phyloP scores from a whole-genome alignment of 2,329 filamentous ascomycete species.

The Claviceps quebecensis region DNA sequence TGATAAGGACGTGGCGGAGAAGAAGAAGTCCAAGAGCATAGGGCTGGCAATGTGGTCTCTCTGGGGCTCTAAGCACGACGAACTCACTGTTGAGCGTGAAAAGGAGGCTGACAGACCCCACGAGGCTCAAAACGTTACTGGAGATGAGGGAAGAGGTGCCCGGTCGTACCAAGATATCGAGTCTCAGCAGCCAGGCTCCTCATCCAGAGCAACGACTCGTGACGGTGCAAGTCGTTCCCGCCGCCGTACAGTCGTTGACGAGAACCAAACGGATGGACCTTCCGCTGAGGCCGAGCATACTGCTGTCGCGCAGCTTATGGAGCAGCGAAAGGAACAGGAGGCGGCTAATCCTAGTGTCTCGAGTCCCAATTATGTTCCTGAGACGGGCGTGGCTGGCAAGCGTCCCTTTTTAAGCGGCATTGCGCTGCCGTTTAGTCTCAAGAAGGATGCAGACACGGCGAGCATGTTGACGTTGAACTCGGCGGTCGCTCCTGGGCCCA shows the following conservation, averaged over 20 bases:
- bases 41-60: slow-evolving; percentile 72
- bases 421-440: slow-evolving; percentile 59
- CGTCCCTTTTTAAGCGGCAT: slow-evolving; percentile 54
- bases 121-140: slow-evolving; percentile 18
- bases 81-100: slow-evolving; percentile 51
- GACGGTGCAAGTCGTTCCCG: slow-evolving; percentile 27
- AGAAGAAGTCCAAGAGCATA: slow-evolving; percentile 51
- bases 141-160: slow-evolving; percentile 29
- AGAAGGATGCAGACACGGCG: slow-evolving; percentile 48
- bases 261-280: slow-evolving; percentile 29
- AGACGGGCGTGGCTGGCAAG: slow-evolving; percentile 42
- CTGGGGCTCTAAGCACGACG: slow-evolving; percentile 83
- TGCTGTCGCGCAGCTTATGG: slow-evolving; percentile 28
- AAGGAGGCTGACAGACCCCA: slow-evolving; percentile 31
- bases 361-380: slow-evolving; percentile 27
- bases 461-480: slow-evolving; percentile 56
- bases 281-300: slow-evolving; percentile 23
- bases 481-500: slow-evolving; percentile 14
- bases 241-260: slow-evolving; percentile 33
- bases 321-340: slow-evolving; percentile 25
- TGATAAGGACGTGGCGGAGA: slow-evolving; percentile 24
- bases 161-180: slow-evolving; percentile 27
- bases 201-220: slow-evolving; percentile 7
- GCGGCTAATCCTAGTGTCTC: slow-evolving; percentile 27
- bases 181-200: slow-evolving; percentile 19